phyloP scores from a whole-genome alignment of 371 early-diverging fungal genomes.

The Rhizopus arrhizus region DNA sequence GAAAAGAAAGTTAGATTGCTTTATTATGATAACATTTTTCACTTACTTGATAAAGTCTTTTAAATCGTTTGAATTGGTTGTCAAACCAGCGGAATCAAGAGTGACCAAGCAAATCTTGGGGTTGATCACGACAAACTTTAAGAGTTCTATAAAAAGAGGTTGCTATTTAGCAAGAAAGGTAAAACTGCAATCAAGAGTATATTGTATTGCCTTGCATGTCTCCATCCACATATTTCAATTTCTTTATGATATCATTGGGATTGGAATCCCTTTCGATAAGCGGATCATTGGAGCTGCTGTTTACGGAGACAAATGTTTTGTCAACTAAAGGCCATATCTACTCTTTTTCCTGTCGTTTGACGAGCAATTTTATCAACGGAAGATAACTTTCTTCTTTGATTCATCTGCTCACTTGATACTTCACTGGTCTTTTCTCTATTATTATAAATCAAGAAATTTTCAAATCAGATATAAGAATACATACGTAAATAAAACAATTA shows the following conservation, averaged over 20 bases:
- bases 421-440: too few relatives aligned
- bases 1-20: too few relatives aligned
- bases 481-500: too few relatives aligned
- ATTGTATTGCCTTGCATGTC: slow-evolving; percentile 15
- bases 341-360: too few relatives aligned
- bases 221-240: slow-evolving; percentile 12
- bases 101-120: slow-evolving; percentile 16
- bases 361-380: too few relatives aligned
- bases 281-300: slow-evolving; percentile 4
- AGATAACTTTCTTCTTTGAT: too few relatives aligned
- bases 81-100: slow-evolving; percentile 19
- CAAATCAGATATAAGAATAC: too few relatives aligned
- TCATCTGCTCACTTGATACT: too few relatives aligned
- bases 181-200: too few relatives aligned
- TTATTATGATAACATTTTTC: too few relatives aligned
- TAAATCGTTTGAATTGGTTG: slow-evolving; percentile 21
- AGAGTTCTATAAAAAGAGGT: slow-evolving; percentile 14
- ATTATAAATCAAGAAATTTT: too few relatives aligned
- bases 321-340: slow-evolving; percentile 7
- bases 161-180: slow-evolving; percentile 3
- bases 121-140: slow-evolving; percentile 12
- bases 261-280: slow-evolving; percentile 8
- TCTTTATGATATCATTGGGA: slow-evolving; percentile 8
- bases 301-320: slow-evolving; percentile 5
- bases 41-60: too few relatives aligned